These are phyloP conservation scores for Ceratocystis harringtonii DNA, from an alignment of 2,329 filamentous ascomycete species.

Conservation along the genomic window DNA sequence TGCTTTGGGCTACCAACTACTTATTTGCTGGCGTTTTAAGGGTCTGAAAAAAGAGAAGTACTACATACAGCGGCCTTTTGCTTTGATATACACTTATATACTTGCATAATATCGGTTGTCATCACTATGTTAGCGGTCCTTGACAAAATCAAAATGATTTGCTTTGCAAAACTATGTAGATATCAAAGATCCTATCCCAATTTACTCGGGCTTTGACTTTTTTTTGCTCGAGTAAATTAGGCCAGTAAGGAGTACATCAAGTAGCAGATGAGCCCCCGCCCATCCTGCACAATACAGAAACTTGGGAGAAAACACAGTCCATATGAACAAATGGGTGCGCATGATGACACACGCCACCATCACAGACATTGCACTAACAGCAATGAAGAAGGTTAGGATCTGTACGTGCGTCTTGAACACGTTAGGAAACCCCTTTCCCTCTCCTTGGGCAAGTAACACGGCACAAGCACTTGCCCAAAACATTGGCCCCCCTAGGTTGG, in stretches of 20 bases:
- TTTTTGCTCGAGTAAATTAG: conserved; percentile 30
- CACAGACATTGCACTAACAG: conserved; percentile 51
- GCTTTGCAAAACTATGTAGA: background rate
- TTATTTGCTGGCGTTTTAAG: conserved; percentile 16
- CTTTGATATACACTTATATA: conserved; percentile 7
- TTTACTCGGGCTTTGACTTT: too few species aligned
- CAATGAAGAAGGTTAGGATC: conserved; percentile 55
- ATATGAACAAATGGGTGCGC: conserved; percentile 86
- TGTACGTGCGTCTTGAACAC: conserved; percentile 38
- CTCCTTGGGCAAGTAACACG: conserved; percentile 36
- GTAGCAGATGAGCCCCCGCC: conserved; percentile 67
- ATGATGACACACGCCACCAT: conserved; percentile 80
- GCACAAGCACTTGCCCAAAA: conserved; percentile 66
- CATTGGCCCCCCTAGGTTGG: conserved; percentile 83
- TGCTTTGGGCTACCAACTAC: background rate
- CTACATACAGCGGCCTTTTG: conserved; percentile 13
- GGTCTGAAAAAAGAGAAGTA: conserved; percentile 17
- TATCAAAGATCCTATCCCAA: background rate
- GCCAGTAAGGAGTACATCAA: conserved; percentile 52
- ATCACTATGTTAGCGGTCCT: background rate
- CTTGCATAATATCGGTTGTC: background rate
- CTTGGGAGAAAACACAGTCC: conserved; percentile 97
- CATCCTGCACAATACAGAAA: conserved; percentile 87
- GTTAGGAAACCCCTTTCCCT: conserved; percentile 19
- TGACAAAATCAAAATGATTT: background rate